phyloP scores from a whole-genome alignment of 2,329 filamentous ascomycete species.

The Alternaria postmessia region DNA sequence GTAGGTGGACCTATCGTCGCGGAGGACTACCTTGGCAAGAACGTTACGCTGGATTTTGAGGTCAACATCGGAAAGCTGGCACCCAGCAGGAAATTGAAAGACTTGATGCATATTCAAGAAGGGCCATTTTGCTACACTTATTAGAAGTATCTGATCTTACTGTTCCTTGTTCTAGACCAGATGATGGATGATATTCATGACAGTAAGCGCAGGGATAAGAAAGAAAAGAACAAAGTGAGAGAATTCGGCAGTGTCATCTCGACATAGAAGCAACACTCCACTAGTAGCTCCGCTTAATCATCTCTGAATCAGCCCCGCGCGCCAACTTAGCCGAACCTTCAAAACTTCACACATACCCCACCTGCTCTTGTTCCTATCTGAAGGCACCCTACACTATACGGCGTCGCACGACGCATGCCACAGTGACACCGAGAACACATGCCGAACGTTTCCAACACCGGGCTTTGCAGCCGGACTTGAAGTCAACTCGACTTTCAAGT shows the following conservation, averaged over 20 bases:
- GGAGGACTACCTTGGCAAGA: not conserved
- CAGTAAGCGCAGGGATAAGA: too few species aligned
- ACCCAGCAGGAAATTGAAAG: not conserved
- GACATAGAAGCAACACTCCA: too few species aligned
- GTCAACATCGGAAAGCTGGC: not conserved
- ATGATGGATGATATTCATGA: too few species aligned
- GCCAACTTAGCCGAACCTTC: not conserved
- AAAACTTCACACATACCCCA: not conserved
- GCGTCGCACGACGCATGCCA: too few species aligned
- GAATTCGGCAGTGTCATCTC: accelerated
- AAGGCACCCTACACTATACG: too few species aligned
- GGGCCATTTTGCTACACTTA: not conserved
- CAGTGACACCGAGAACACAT: too few species aligned
- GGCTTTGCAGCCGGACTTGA: conserved; percentile 7
- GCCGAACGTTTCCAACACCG: not conserved
- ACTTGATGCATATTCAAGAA: not conserved
- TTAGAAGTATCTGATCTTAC: accelerated
- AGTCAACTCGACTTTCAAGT: not conserved
- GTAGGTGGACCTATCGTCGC: not conserved
- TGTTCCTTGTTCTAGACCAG: too few species aligned
- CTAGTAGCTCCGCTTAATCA: not conserved
- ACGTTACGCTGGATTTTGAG: not conserved
- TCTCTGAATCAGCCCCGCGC: not conserved
- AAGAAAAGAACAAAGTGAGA: too few species aligned
- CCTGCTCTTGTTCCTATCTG: not conserved